Evolutionary conservation across 495 filamentous ascomycete species (phyloP), one percentile per base, ranked within the genome.

Genomic region (Penicillium salamii): DNA sequence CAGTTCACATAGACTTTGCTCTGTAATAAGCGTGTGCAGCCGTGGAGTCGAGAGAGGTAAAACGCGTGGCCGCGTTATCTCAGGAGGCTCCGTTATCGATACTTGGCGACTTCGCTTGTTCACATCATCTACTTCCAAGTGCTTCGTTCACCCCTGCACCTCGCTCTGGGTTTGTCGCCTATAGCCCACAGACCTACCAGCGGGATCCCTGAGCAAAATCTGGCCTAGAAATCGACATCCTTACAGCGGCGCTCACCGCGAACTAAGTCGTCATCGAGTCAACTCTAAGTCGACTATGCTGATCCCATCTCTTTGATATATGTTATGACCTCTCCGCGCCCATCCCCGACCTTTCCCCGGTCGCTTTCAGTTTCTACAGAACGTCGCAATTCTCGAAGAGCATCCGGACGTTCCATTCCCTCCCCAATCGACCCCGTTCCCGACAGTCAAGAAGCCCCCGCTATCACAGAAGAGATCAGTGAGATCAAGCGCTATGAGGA

Each of bases 401-500:
- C 89, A 43, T 95, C 91, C 40, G 83, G 84, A 31, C 77, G 87
- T 48, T 88, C 86, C 31, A 55, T 80, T 59, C 46, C 79, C 72
- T 60, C 87, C 82, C 77, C 74, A 40, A 80, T 79, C 45, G 78
- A 85, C 31, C 66, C 39, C 58, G 62, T 49, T 58, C 66, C 44
- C 63, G 74, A 58, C 62, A 43, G 55, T 40, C 64, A 66, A 17
- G 75, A 60, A 21, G 52, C 82, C 47, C 74, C 83, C 48, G 82
- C 87, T 43, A 88, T 96, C 57, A 84, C 88, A 37, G 92, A 98
- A 64, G 93, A 98, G 72, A 96, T 98, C 58, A 92, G 86, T 36
- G 88, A 96, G 74, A 97, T 98, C 63, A 96, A 96, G 69, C 82
- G 95, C 70, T 98, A 98, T 73, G 93, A 97, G 66, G 84, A 89